Conservation (phyloP, 805 yeast species). For the Scheffersomyces stipitis region DNA sequence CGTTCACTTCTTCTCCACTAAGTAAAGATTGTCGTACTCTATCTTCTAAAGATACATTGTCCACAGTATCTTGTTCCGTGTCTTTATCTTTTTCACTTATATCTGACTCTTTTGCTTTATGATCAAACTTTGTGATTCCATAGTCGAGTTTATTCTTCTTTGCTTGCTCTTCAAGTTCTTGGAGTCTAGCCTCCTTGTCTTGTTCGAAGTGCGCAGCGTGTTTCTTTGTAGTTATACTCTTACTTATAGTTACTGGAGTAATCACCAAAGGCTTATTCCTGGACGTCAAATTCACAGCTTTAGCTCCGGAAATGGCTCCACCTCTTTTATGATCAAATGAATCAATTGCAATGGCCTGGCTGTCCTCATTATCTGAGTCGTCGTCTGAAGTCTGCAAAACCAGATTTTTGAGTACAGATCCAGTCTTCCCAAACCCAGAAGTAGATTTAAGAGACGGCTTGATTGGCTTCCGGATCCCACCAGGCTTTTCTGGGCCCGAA, state of each 20-base stretch:
- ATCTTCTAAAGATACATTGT: constrained; percentile 4
- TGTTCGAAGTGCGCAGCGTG: constrained; percentile 10
- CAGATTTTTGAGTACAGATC: not conserved
- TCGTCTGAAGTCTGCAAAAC: constrained; percentile 2
- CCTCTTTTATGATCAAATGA: constrained; percentile 20
- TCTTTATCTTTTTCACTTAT: not conserved
- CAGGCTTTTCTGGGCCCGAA: not conserved
- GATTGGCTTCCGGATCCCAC: constrained; percentile 5
- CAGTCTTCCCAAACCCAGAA: not conserved
- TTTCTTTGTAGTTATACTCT: constrained; percentile 1
- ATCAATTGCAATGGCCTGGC: constrained; percentile 14
- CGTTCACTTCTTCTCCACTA: constrained; percentile 3
- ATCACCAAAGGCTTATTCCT: constrained; percentile 16
- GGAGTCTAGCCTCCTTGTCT: constrained; percentile 2
- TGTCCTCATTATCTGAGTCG: constrained; percentile 18
- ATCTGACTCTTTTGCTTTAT: not conserved
- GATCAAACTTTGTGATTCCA: constrained; percentile 16
- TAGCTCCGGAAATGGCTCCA: constrained; percentile 12
- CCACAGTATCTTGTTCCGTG: not conserved
- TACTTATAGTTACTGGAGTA: constrained; percentile 13
- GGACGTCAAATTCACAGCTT: constrained; percentile 5
- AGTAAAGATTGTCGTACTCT: constrained; percentile 5
- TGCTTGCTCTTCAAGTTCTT: constrained; percentile 2
- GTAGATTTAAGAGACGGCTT: not conserved
- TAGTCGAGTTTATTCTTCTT: constrained; percentile 8